phyloP scores from a whole-genome alignment of 2,329 filamentous ascomycete genomes.

The Pseudocercospora cruenta region DNA sequence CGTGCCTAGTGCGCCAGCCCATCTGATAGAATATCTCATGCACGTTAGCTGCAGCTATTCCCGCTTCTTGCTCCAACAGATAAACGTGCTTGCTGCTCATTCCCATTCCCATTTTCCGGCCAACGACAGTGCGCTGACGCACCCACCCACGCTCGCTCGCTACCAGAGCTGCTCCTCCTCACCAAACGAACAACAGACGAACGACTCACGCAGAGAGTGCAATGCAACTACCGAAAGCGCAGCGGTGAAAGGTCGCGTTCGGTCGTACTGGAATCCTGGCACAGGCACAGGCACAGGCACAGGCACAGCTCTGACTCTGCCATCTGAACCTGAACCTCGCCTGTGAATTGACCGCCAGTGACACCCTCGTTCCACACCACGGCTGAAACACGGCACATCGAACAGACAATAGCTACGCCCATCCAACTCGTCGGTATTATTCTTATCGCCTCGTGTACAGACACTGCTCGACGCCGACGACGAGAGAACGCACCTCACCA shows the following conservation, averaged over 20 bases:
- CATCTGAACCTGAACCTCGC: conserved; percentile 1
- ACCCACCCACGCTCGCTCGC: not conserved
- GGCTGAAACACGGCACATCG: conserved; percentile 5
- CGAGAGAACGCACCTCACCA: not conserved
- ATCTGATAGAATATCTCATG: not conserved
- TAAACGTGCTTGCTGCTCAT: not conserved
- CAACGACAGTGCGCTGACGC: not conserved
- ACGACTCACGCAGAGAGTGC: not conserved
- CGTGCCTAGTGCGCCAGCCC: not conserved
- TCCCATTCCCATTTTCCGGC: not conserved
- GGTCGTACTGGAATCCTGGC: not conserved
- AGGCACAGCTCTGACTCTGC: not conserved
- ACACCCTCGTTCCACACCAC: not conserved
- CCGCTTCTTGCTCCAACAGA: not conserved
- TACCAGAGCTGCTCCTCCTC: not conserved
- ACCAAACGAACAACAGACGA: not conserved
- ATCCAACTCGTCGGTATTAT: not conserved
- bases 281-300: not conserved
- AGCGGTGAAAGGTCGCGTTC: conserved; percentile 3
- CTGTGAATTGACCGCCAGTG: not conserved
- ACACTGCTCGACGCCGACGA: not conserved
- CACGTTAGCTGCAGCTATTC: not conserved
- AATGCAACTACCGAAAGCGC: not conserved
- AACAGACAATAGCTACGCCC: not conserved
- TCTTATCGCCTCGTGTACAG: not conserved